Evolutionary conservation across 2,329 filamentous ascomycete species (phyloP), one percentile per base, ranked within the genome.

Genomic region (Aspergillus costaricaensis): DNA sequence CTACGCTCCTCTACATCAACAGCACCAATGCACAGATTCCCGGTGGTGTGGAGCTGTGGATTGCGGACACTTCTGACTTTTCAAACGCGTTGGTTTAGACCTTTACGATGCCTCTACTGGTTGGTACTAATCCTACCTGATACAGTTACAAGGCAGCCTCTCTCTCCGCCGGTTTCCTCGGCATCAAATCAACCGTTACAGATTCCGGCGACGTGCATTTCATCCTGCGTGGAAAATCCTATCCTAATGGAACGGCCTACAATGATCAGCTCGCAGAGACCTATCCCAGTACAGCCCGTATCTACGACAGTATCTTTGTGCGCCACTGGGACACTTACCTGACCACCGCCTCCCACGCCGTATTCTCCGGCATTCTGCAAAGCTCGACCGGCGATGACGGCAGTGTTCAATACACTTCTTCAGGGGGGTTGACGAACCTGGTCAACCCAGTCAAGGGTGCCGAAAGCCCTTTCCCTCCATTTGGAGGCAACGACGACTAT

Each of bases 261-360:
- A 90, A 90, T 71, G 81, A 86, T 12, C 81, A 87, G 39, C 81
- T 82, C 14, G 86, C 85, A 39, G 78, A 84, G 63, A 86, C 87
- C 70, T 80, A 84, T 2, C 77, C 81, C 23, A 88, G 88, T 19
- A 85, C 86, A 3, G 91, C 86, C 27, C 88, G 85, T 68, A 83
- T 92, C 21, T 95, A 95, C 74, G 86, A 86, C 19, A 86, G 84
- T 51, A 84, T 93, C 25, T 95, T 91, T 69, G 90, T 91, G 27
- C 85, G 91, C 14, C 91, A 96, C 70, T 96, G 91, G 91, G 91
- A 96, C 72, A 76, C 83, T n/a, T 96, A 89, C 77, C 80, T 87
- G 25, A 86, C 84, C 0, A 83, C 87, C 49, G 88, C 91, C 68
- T 86, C 84, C 62, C 89, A 88, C 68, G 84, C 89, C 2, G 82